Evolutionary conservation across 2,329 filamentous ascomycete species (phyloP).

Genomic region (Aspergillus sp.): DNA sequence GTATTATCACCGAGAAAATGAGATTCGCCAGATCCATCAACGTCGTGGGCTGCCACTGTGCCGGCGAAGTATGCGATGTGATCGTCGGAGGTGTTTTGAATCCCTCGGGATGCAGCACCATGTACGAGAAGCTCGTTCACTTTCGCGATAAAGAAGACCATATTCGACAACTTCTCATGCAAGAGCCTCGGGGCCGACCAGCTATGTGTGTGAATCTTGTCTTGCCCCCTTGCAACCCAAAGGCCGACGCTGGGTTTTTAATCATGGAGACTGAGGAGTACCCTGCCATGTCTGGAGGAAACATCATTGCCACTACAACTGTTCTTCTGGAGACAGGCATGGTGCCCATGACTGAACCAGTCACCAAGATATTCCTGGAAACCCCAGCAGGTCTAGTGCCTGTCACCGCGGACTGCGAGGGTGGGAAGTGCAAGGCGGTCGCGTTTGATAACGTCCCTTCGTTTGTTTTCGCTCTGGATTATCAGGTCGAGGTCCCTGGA

Average conservation of each 20-base stretch:
- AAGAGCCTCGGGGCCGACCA: slow-evolving; percentile 49
- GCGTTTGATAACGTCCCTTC: slow-evolving; percentile 50
- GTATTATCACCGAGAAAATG: too few relatives aligned
- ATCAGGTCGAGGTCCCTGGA: slow-evolving; percentile 42
- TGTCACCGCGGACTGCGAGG: slow-evolving; percentile 45
- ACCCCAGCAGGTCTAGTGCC: slow-evolving; percentile 48
- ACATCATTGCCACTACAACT: slow-evolving; percentile 47
- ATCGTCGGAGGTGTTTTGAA: slow-evolving; percentile 52
- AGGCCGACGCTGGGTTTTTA: slow-evolving; percentile 50
- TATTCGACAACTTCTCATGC: slow-evolving; percentile 46
- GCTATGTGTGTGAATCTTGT: slow-evolving; percentile 45
- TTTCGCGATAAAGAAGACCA: slow-evolving; percentile 44
- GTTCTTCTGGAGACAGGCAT: slow-evolving; percentile 53
- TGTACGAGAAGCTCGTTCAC: slow-evolving; percentile 52
- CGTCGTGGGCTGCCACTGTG: slow-evolving; percentile 24
- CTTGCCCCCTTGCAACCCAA: slow-evolving; percentile 46
- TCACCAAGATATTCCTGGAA: slow-evolving; percentile 45
- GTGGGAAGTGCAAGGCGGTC: slow-evolving; percentile 47
- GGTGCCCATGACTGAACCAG: slow-evolving; percentile 47
- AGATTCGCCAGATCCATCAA: slow-evolving; percentile 3
- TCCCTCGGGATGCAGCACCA: slow-evolving; percentile 38
- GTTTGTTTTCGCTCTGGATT: slow-evolving; percentile 41
- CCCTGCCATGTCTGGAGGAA: slow-evolving; percentile 49
- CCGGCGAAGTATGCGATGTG: slow-evolving; percentile 50
- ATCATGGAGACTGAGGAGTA: slow-evolving; percentile 52